phyloP scores from a whole-genome alignment of 2,329 filamentous ascomycete species.

The Arthrobotrys entomopaga region DNA sequence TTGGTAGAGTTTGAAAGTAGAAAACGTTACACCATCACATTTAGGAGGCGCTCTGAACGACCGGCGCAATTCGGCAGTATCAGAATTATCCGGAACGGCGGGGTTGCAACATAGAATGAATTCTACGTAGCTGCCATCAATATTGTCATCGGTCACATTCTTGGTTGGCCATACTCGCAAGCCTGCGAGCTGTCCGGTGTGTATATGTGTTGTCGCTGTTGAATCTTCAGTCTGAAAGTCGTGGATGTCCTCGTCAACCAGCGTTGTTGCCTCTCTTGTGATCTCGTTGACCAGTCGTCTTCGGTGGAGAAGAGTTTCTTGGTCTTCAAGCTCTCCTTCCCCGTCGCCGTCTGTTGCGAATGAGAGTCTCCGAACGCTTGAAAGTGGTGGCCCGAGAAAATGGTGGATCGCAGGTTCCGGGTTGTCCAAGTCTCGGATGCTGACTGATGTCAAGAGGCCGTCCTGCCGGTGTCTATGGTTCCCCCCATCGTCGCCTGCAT shows the following conservation, averaged over 20 bases:
- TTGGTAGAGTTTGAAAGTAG: slow-evolving; percentile 78
- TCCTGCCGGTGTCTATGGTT: slow-evolving; percentile 40
- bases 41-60: slow-evolving; percentile 82
- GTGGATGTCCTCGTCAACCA: slow-evolving; percentile 39
- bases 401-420: slow-evolving; percentile 38
- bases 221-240: slow-evolving; percentile 30
- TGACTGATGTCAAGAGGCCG: slow-evolving; percentile 39
- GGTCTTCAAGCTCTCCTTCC: slow-evolving; percentile 14
- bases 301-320: slow-evolving; percentile 28
- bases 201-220: slow-evolving; percentile 29
- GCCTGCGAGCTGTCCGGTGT: slow-evolving; percentile 8
- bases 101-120: slow-evolving; percentile 95
- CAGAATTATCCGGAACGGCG: slow-evolving; percentile 74
- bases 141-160: slow-evolving; percentile 74
- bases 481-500: slow-evolving; percentile 47
- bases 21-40: slow-evolving; percentile 87
- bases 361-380: slow-evolving; percentile 39
- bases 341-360: slow-evolving; percentile 16
- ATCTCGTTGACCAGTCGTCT: slow-evolving; percentile 51
- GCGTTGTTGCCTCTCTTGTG: slow-evolving; percentile 38
- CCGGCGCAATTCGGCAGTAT: slow-evolving; percentile 77
- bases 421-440: slow-evolving; percentile 52
- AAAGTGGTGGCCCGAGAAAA: slow-evolving; percentile 48
- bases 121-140: slow-evolving; percentile 82
- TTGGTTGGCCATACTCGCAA: slow-evolving; percentile 67